phyloP scores from a whole-genome alignment of 2,329 filamentous ascomycete genomes.

The Cladophialophora carrionii region DNA sequence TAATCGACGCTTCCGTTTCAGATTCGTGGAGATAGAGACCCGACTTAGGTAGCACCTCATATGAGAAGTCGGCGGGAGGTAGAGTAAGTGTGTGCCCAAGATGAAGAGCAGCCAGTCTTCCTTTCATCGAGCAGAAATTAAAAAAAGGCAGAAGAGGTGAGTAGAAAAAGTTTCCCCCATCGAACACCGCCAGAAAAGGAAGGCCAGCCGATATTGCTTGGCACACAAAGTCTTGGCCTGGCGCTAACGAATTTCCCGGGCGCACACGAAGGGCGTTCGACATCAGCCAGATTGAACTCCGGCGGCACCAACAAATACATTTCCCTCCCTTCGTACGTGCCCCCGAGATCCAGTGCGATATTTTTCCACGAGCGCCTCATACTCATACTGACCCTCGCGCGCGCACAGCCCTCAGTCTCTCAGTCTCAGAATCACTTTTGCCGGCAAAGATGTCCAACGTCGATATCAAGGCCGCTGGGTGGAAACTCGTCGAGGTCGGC shows the following conservation, averaged over 20 bases:
- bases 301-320: constrained; percentile 25
- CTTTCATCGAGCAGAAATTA: background rate
- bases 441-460: constrained; percentile 69
- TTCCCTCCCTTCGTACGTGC: constrained; percentile 26
- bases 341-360: background rate
- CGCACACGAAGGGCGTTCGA: background rate
- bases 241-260: background rate
- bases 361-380: constrained; percentile 5
- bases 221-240: background rate
- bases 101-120: background rate
- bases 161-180: background rate
- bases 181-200: background rate
- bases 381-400: constrained; percentile 23
- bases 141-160: background rate
- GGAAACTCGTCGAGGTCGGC: constrained; percentile 98
- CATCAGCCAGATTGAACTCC: constrained; percentile 4
- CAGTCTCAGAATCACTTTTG: constrained; percentile 14
- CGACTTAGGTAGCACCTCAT: background rate
- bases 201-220: background rate
- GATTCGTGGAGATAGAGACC: background rate
- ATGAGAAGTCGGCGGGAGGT: background rate
- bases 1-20: background rate
- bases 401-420: constrained; percentile 24
- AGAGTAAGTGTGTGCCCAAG: background rate
- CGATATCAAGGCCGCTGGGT: constrained; percentile 78